Evolutionary conservation across 2,329 filamentous ascomycete genomes (phyloP).

Genomic region (Trichoderma brevicompactum): DNA sequence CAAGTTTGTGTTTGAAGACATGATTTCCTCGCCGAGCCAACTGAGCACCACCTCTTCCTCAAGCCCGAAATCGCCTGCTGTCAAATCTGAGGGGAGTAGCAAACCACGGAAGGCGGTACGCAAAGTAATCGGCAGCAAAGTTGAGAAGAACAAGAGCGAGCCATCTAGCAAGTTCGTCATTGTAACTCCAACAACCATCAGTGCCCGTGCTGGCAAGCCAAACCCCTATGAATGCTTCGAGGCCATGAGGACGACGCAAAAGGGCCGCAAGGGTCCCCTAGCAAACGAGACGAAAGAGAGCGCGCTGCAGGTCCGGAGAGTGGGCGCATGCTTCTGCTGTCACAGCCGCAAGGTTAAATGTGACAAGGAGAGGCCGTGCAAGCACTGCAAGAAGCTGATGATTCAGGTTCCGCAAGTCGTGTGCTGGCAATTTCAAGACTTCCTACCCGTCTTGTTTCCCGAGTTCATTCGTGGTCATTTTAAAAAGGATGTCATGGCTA

Average conservation of each 20-base stretch:
- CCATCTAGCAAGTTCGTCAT: slow-evolving; percentile 57
- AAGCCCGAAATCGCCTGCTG: slow-evolving; percentile 39
- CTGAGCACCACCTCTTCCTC: slow-evolving; percentile 37
- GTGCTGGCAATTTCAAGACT: slow-evolving; percentile 64
- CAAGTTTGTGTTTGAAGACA: slow-evolving; percentile 47
- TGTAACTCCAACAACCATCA: slow-evolving; percentile 59
- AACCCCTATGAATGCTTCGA: slow-evolving; percentile 62
- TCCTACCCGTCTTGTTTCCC: slow-evolving; percentile 57
- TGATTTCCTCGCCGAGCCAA: slow-evolving; percentile 42
- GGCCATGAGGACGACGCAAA: slow-evolving; percentile 55
- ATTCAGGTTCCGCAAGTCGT: slow-evolving; percentile 56
- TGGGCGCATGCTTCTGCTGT: slow-evolving; percentile 63
- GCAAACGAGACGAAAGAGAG: slow-evolving; percentile 59
- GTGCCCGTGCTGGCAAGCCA: slow-evolving; percentile 53
- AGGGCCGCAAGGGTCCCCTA: slow-evolving; percentile 60
- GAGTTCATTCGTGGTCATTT: slow-evolving; percentile 57
- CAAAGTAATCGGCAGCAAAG: slow-evolving; percentile 50
- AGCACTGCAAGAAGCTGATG: slow-evolving; percentile 59
- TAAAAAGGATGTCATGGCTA: slow-evolving; percentile 53
- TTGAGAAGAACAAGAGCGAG: slow-evolving; percentile 52
- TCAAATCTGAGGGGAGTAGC: slow-evolving; percentile 38
- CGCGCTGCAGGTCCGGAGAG: slow-evolving; percentile 57
- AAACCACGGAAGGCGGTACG: slow-evolving; percentile 45
- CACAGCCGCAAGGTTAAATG: slow-evolving; percentile 64
- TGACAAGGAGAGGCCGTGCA: slow-evolving; percentile 59